Evolutionary conservation across 139 green algal species (phyloP), one percentile per base, ranked within the genome.

Genomic region (Micromonas pusilla): DNA sequence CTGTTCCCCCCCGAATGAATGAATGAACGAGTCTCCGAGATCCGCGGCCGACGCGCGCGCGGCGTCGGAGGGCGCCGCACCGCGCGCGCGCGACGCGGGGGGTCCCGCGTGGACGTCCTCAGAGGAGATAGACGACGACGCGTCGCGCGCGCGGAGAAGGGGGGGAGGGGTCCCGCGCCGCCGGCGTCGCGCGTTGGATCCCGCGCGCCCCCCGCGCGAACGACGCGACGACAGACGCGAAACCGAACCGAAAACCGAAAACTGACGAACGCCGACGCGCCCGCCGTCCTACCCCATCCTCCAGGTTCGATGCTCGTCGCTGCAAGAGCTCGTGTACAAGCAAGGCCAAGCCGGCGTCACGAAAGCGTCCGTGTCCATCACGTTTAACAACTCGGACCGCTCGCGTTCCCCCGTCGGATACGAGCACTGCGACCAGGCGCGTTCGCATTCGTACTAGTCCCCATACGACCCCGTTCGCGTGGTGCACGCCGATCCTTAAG

Each of bases 241-340:
- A n/a, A n/a, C n/a, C n/a, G n/a, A n/a, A n/a, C n/a, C n/a, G n/a
- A n/a, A n/a, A 62, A n/a, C 16, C 16, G 16, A 20, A 16, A 62
- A n/a, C 52, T 67, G 60, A 67, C 60, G 9, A n/a, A 67, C 45
- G 45, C 45, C 45, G 45, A 9, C 45, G 45, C 45, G 45, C 9
- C 45, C 16, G 45, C 9, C 45, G 16, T 57, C 45, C 9, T 16
- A 9, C 45, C 9, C 16, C 45, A 16, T 36, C 13, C 13, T 68
- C 34, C 85, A 98, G 92, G 95, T 99, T 25, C 89, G 96, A 1
- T 93, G 91, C 0, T 85, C 72, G 72, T 96, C 80, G 85, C 79
- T 99, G 79, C 92, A 98, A 84, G 96, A 99, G 80, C 89, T 99
- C 6, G 91, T 99, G 3, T 99, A 99, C 83, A 98, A 99, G 87